Base-by-base conservation (phyloP, 805 yeast genomes). In the Zygotorulaspora chibaensis region DNA sequence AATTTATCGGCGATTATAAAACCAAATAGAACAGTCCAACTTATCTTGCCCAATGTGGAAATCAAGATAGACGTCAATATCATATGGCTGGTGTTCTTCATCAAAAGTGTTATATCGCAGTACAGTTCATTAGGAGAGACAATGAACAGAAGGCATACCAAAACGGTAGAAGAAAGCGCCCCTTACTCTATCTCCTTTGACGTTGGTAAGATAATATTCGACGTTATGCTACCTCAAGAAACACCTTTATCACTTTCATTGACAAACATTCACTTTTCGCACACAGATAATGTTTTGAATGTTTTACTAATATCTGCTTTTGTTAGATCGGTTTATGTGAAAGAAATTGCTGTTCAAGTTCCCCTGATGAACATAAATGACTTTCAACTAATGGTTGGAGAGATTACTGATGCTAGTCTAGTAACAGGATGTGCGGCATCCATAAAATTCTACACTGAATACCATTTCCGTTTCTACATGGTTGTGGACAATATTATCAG, bases 401-500 rank as follows among this genome's bases (percentile, higher is more conserved):
- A 41, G 3, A 8, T 35, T 4, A 12, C 38, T 0, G 13, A 31
- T 1, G 38, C 25, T 0, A 49, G 52, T 28, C 8, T 35, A 7
- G 17, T 61, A 4, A 7, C 15, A 2, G 18, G 64, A 1, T 31
- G 42, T 3, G 40, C 63, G 0, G 46, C 61, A 5, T 41, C 51
- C 1, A 51, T 65, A 11, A 54, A 55, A 31, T 40, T 66, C 2
- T 63, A 56, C 29, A 61, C 67, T 1, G 70, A 67, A 38, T 65
- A 66, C 33, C 69, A 67, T 44, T 62, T 63, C 36, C 61, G 62
- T 38, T 58, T 79, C 44, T 79, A 75, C 58, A 72, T 73, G 7
- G 74, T 79, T 28, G 67, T 76, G 31, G 83, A 78, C 47, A 76
- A 76, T 46, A 50, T 75, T 3, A 69, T 77, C 9, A 72, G 79